Conservation (phyloP, 2,329 filamentous ascomycete species). For the Sporothrix dimorphospora region DNA sequence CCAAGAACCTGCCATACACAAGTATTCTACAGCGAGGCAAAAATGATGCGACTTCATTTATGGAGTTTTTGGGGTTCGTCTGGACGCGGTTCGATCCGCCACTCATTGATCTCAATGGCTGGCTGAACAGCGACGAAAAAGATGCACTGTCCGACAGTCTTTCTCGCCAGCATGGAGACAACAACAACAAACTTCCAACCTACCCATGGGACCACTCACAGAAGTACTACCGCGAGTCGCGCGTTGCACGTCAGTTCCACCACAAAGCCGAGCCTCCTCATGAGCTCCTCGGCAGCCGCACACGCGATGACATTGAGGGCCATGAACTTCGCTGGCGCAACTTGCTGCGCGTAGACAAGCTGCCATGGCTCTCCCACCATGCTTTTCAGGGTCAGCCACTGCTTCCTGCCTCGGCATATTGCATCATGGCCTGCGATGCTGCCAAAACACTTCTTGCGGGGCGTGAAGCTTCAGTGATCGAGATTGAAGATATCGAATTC, state of each 20-base stretch:
- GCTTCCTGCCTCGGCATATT: constrained; percentile 53
- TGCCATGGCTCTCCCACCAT: constrained; percentile 37
- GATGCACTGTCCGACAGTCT: neutral
- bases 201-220: constrained; percentile 34
- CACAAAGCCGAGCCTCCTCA: constrained; percentile 24
- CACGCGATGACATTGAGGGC: constrained; percentile 28
- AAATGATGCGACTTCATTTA: constrained; percentile 40
- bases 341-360: constrained; percentile 27
- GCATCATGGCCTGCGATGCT: constrained; percentile 52
- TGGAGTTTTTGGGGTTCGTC: constrained; percentile 43
- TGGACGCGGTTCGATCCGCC: constrained; percentile 40
- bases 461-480: constrained; percentile 37
- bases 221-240: constrained; percentile 32
- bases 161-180: constrained; percentile 17
- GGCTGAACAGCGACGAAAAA: constrained; percentile 34
- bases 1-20: constrained; percentile 40
- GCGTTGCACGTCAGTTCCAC: constrained; percentile 26
- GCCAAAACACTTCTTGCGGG: constrained; percentile 39
- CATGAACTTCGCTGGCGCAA: constrained; percentile 31
- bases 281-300: constrained; percentile 33
- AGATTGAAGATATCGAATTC: constrained; percentile 42
- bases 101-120: constrained; percentile 34
- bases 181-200: constrained; percentile 31
- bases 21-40: constrained; percentile 41
- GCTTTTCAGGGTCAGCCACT: constrained; percentile 49